Evolutionary conservation across 1,139 yeast genomes (phyloP), one percentile per base, ranked within the genome.

Genomic region (Yamadazyma blattariae): DNA sequence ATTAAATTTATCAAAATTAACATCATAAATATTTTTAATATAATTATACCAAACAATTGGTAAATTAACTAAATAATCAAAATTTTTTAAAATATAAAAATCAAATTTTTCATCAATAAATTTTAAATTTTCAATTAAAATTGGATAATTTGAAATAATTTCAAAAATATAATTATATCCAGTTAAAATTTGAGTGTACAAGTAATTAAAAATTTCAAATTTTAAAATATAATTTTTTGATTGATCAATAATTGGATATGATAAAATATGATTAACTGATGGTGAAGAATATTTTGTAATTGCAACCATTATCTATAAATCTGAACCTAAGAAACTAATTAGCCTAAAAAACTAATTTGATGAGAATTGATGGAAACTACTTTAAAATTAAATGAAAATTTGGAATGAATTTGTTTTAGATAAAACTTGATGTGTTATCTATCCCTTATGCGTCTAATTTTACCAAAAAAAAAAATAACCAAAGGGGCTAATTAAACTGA

Each of bases 181-280:
- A 26, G 54, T 42, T 15, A 57, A 40, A 12, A 62, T 40, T 34
- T 58, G 54, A 27, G 45, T 38, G 39, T 59, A 52, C 30, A 56
- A 36, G 20, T 35, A 29, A 20, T 50, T 50, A 17, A 64, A 25
- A 18, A 64, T 30, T 25, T 48, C 44, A 47, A 54, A 59, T 18
- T 66, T 52, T 29, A 63, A 56, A 33, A 58, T 41, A 41, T 44
- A 61, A 21, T 50, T 44, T 30, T 46, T 45, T 15, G 53, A 32
- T 17, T 50, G 40, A 32, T 57, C 44, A 27, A 68, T 59, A 15
- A 54, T 40, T 8, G 63, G 46, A 51, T 69, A 69, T 2, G 64
- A 53, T 35, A 49, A 46, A 35, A 69, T 37, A 47, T 69, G 74
- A 29, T 51, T 43, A 27, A 64, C 34, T n/a, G 70, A 46, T 46